Conservation (phyloP, 2,329 filamentous ascomycete genomes). For the Exophiala calicioides region DNA sequence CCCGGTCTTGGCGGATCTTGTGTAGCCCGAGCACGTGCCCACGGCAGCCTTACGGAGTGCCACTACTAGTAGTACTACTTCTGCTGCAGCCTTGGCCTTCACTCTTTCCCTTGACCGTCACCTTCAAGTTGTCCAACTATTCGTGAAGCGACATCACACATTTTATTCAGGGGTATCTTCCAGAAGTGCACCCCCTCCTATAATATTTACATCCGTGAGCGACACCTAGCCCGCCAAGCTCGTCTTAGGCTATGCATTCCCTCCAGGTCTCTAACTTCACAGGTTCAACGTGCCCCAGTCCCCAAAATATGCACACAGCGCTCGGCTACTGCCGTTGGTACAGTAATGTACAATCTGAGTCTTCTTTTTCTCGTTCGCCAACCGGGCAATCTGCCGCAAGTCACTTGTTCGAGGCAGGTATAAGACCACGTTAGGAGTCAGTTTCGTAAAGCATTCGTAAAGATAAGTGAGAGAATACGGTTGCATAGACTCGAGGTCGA, state of each 20-base stretch:
- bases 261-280: conserved; percentile 4
- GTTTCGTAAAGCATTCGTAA: conserved; percentile 59
- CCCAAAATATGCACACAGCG: conserved; percentile 62
- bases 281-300: conserved; percentile 20
- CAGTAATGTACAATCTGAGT: conserved; percentile 86
- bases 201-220: background rate
- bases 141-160: background rate
- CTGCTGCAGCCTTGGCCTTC: conserved; percentile 6
- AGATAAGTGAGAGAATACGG: conserved; percentile 74
- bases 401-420: conserved; percentile 87
- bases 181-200: no score
- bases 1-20: no score
- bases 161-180: no score
- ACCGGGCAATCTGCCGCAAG: conserved; percentile 71
- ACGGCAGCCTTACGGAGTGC: conserved; percentile 10
- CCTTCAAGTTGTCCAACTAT: conserved; percentile 4
- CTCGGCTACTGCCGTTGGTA: conserved; percentile 84
- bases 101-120: background rate
- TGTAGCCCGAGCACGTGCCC: no score
- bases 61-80: no score
- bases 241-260: background rate
- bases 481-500: conserved; percentile 82
- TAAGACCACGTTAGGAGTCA: conserved; percentile 62
- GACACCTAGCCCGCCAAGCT: background rate
- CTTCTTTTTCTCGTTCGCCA: conserved; percentile 53